phyloP scores from a whole-genome alignment of 2,329 filamentous ascomycete genomes.

The Penicillium sp. region DNA sequence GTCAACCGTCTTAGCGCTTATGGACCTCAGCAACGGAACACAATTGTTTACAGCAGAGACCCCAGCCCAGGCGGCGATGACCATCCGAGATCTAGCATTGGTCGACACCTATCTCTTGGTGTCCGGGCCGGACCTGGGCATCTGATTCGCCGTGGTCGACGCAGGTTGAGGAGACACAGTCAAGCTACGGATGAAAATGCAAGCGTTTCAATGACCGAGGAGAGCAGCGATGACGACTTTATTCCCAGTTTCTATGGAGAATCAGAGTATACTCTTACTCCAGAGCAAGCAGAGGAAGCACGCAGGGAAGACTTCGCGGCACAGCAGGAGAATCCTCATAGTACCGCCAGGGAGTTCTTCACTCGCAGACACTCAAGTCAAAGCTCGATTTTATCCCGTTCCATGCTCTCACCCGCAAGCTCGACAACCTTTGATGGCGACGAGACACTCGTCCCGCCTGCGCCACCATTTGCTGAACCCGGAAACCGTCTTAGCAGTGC shows the following conservation, averaged over 20 bases:
- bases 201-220: constrained; percentile 35
- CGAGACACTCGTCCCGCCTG: constrained; percentile 37
- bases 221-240: constrained; percentile 45
- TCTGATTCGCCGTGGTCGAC: constrained; percentile 35
- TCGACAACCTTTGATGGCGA: constrained; percentile 40
- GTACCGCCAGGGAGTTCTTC: constrained; percentile 25
- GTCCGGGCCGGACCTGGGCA: constrained; percentile 48
- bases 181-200: constrained; percentile 36
- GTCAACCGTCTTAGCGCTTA: constrained; percentile 38
- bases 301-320: constrained; percentile 30
- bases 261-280: constrained; percentile 45
- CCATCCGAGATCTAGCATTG: constrained; percentile 38
- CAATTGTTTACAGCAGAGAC: constrained; percentile 46
- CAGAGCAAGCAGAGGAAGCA: constrained; percentile 39
- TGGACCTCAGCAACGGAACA: constrained; percentile 45
- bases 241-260: constrained; percentile 43
- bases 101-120: constrained; percentile 45
- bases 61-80: constrained; percentile 38
- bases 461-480: constrained; percentile 32
- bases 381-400: constrained; percentile 27
- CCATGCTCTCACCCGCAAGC: constrained; percentile 31
- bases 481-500: constrained; percentile 44
- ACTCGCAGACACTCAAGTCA: constrained; percentile 34
- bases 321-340: constrained; percentile 24
- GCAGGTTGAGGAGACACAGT: constrained; percentile 32